Evolutionary conservation across 2,329 filamentous ascomycete species (phyloP), one percentile per base, ranked within the genome.

Genomic region (Dothideomycetes sp.): DNA sequence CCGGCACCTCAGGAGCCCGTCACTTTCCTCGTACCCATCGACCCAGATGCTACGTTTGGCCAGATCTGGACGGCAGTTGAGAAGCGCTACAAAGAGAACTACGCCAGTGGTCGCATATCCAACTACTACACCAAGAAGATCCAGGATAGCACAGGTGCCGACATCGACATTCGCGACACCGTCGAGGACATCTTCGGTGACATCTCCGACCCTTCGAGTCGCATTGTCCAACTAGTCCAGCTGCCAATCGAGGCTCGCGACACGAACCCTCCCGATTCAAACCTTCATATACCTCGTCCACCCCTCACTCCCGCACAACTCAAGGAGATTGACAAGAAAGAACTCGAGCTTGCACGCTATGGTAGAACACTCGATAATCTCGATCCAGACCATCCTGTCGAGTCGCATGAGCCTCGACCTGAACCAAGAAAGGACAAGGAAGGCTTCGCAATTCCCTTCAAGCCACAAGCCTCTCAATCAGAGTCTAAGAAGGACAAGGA

Each of bases 121-220:
- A 59, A 45, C 23, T 62, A 58, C 45, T 51, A 48, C 27, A 58
- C 62, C 51, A 57, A 58, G 44, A 59, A 59, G 43, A 48, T 63
- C 7, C 57, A 59, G 38, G 57, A 60, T 43, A 53, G 47, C 23
- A 54, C 55, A 45, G 57, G 56, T 35, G 59, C 54, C 49, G 60
- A 62, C 38, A 52, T 63, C 15, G 57, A 59, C 46, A 31, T 61
- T 20, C 44, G 51, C 33, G 58, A 63, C 45, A 58, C 56, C 4
- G 58, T 63, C 27, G 45, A 49, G 28, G 49, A 53, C 37, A 57
- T 60, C 25, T 62, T 58, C 38, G 57, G 53, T 28, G 51, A 48
- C 36, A 54, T 58, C 33, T 44, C 44, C 1, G 51, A 58, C 32
- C 49, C 43, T 7, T 33, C 45, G 12, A 53, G 51, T 50, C 51